These are phyloP conservation scores for Ganoderma multipileum DNA, from an alignment of 1,284 basidiomycete genomes.

Conservation along the genomic window DNA sequence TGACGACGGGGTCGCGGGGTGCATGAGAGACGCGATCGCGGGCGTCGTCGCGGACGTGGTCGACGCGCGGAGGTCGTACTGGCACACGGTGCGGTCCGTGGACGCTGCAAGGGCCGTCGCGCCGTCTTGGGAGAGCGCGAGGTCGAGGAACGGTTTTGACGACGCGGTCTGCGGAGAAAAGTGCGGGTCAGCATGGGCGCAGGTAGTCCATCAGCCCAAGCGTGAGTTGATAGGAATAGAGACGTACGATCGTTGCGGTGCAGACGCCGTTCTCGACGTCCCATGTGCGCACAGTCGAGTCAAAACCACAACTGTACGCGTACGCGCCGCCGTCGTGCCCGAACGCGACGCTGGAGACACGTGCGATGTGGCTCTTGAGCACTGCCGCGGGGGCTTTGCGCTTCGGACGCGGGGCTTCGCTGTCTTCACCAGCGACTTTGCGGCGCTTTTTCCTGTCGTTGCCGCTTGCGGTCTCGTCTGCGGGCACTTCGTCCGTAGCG, in stretches of 20 bases:
- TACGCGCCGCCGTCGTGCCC: constrained; percentile 34
- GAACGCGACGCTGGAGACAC: constrained; percentile 74
- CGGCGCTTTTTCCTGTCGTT: constrained; percentile 65
- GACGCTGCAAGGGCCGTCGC: constrained; percentile 63
- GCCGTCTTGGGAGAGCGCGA: constrained; percentile 53
- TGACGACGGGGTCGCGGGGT: constrained; percentile 79
- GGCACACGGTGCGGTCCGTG: constrained; percentile 70
- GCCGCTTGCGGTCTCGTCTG: constrained; percentile 25
- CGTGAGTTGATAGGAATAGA: neutral
- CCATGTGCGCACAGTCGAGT: constrained; percentile 79
- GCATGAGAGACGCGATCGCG: constrained; percentile 61
- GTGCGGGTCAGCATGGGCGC: constrained; percentile 5
- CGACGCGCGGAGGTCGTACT: constrained; percentile 68
- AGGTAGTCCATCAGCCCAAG: neutral
- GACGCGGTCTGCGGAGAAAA: constrained; percentile 58
- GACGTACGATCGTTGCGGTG: constrained; percentile 67
- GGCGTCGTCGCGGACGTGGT: constrained; percentile 48
- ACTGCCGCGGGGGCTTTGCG: constrained; percentile 72
- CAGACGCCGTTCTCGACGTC: constrained; percentile 75
- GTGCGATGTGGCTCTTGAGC: constrained; percentile 76
- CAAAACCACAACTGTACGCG: constrained; percentile 79
- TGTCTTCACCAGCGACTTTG: constrained; percentile 44
- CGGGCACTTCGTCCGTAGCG: constrained; percentile 64
- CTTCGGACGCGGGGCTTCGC: constrained; percentile 40
- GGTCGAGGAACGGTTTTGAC: constrained; percentile 74